Base-by-base conservation (phyloP, 2,329 filamentous ascomycete species). In the Dactylellina drechsleri region DNA sequence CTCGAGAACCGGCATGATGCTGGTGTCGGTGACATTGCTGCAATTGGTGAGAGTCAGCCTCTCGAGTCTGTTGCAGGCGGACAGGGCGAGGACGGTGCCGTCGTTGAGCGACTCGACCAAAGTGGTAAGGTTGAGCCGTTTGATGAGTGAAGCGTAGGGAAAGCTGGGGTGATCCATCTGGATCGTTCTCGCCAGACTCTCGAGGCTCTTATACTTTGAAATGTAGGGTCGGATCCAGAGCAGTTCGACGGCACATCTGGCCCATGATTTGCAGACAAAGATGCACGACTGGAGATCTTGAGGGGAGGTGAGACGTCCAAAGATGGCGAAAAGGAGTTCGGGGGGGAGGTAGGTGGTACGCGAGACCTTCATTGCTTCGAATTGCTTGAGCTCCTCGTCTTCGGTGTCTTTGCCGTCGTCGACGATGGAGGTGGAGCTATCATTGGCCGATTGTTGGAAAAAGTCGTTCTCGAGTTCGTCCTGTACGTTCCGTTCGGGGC, bases 171-270 rank as follows among this genome's bases (percentile, higher is more conserved):
- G 84, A 40, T 87, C 84, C 28, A 89, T 86, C 53, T 88, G 86
- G 41, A 97, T 87, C 0, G 94, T 93, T 70, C 87, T 85, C 80
- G 93, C 93, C 78, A 99, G 95, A 78, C 85, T 90, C 79, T 89
- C 85, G 79, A 97, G 88, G 80, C 93, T 93, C 12, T 86, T 83
- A 91, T 92, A 97, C 79, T 89, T 92, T 79, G 91, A 93, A 83
- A 95, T 98, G 28, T 92, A 89, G 0, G 95, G 95, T 45, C 95
- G 88, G 82, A 97, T 93, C 95, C 95, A 99, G 20, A 99, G 86
- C 77, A 97, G 87, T 77, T 95, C 94, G 78, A 98, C 95, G 60
- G 91, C 90, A 81, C 97, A 97, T 77, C 91, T 86, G 28, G 95
- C 91, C 95, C 95, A 99, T 77, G 90, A 88, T 82, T 93, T 93